These are phyloP conservation scores for Ambrosia hybrid DNA, from an alignment of 140 eudicot species.

Conservation along the genomic window DNA sequence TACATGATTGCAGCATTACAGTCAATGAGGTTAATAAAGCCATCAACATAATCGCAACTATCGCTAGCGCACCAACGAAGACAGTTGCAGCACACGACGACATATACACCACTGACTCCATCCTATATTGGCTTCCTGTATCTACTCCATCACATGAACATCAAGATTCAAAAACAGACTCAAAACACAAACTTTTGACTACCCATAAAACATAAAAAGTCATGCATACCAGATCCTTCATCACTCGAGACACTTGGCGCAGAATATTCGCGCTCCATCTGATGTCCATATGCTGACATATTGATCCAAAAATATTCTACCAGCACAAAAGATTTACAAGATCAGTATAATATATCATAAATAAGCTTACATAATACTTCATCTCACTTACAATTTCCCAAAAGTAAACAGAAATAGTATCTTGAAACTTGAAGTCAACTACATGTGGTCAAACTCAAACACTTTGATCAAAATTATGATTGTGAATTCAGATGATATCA, in stretches of 20 bases:
- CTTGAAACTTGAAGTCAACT: slow-evolving; percentile 18
- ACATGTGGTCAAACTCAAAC: slow-evolving; percentile 9
- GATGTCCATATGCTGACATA: slow-evolving; percentile 36
- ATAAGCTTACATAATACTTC: background rate
- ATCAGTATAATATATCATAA: background rate
- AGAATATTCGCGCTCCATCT: slow-evolving; percentile 60
- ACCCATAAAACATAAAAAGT: background rate
- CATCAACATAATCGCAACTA: slow-evolving; percentile 47
- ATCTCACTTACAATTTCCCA: background rate
- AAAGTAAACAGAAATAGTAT: background rate
- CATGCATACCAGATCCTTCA: slow-evolving; percentile 51
- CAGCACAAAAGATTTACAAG: too few species aligned
- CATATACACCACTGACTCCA: slow-evolving; percentile 64
- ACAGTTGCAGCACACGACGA: slow-evolving; percentile 67
- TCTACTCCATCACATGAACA: slow-evolving; percentile 39
- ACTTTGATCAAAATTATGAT: background rate
- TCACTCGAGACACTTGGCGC: slow-evolving; percentile 41
- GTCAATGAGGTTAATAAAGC: slow-evolving; percentile 51
- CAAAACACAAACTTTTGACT: background rate
- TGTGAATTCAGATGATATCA: too few species aligned
- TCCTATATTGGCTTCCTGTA: slow-evolving; percentile 44
- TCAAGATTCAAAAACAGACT: slow-evolving; percentile 14
- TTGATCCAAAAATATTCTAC: too few species aligned
- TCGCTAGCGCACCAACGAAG: slow-evolving; percentile 50
- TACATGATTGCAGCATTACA: slow-evolving; percentile 57